Evolutionary conservation across 176 grass and related monocot genomes (phyloP).

Genomic region (Stipa capillata): DNA sequence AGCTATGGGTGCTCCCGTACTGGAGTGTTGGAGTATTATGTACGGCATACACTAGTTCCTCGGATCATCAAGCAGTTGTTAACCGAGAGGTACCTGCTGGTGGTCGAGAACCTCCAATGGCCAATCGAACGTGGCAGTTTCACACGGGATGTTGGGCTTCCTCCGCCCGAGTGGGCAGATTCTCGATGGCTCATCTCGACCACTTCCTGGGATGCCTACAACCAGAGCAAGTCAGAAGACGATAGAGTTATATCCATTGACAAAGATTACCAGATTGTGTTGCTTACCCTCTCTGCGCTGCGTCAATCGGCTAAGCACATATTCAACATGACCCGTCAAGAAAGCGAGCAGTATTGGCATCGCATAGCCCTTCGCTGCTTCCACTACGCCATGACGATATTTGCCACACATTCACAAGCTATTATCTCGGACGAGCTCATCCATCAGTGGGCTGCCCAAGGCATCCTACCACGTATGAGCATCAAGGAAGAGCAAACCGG

Average conservation of each 20-base stretch:
- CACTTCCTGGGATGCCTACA: background rate
- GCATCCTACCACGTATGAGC: background rate
- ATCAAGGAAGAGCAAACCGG: background rate
- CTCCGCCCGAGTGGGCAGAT: rapidly evolving
- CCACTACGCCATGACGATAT: background rate
- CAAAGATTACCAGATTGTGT: background rate
- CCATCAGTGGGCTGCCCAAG: background rate
- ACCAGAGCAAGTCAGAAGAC: background rate
- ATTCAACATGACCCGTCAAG: rapidly evolving
- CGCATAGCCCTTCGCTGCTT: background rate
- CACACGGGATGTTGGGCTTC: rapidly evolving
- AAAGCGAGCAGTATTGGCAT: background rate
- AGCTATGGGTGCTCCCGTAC: background rate
- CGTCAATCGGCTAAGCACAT: background rate
- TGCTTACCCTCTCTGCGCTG: background rate
- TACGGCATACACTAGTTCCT: rapidly evolving
- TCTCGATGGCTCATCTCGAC: background rate
- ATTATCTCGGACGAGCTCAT: background rate
- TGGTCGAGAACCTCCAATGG: background rate
- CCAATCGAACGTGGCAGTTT: rapidly evolving
- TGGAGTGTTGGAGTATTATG: rapidly evolving
- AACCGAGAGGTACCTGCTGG: background rate
- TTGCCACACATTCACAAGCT: background rate
- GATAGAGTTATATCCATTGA: rapidly evolving
- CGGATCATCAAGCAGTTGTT: rapidly evolving